Base-by-base conservation (phyloP, 2,329 filamentous ascomycete genomes). In the Neoscytalidium dimidiatum region DNA sequence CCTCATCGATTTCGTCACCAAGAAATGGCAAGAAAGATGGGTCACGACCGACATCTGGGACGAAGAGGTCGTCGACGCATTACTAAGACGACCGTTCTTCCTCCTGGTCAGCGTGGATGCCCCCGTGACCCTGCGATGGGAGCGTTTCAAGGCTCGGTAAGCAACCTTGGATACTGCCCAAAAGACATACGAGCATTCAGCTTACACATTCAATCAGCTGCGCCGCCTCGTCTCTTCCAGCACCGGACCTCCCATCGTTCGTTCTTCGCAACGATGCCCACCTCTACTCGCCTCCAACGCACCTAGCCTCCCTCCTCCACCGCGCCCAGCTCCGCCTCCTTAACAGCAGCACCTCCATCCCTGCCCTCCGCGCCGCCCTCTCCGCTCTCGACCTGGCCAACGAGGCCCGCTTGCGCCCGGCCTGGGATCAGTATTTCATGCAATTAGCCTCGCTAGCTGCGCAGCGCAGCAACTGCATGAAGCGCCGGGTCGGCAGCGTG, bases 381-480 rank as follows among this genome's bases (percentile, higher is more conserved):
- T 84, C 86, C 56, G 85, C 87, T 52, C 85, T 97, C 7, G 87
- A 96, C 75, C 86, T 99, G 28, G 85, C 90, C 1, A 89, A 95
- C 72, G 85, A 90, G 35, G 86, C 91, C 71, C 90, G 95, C 1
- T 84, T 99, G 38, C 88, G 95, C 1, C 95, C 95, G 0, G 89
- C 87, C 56, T 99, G 95, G 95, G 95, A 99, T 78, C 89, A 91
- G 72, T 99, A 99, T 81, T 99, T 99, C 75, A 99, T 99, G 95
- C 88, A 92, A 44, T 84, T 99, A n/a, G 94, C 95, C 4, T 92
- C 91, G 35, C 87, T 99, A 53, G 95, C 95, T 7, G 92, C 94
- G 0, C 90, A 92, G 70, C 87, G 95, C 68, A 92, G 90, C 74
- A 99, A 99, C 78, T 99, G 95, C 82, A 99, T 99, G 95, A 97